Evolutionary conservation across 768 basidiomycete species (phyloP).

Genomic region (Agrocybe chaxingu): DNA sequence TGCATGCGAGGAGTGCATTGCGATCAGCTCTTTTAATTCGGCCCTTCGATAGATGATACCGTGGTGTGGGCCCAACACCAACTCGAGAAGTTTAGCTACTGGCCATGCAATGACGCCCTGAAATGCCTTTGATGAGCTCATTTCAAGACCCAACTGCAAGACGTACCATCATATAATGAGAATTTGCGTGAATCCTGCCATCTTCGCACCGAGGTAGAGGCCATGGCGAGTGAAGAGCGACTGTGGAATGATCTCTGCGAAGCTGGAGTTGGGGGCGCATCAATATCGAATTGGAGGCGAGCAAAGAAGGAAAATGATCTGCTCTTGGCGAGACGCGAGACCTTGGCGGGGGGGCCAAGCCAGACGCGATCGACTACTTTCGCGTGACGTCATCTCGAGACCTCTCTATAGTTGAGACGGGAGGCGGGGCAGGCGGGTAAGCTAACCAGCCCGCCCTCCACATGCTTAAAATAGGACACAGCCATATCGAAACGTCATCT

Average conservation of each 20-base stretch:
- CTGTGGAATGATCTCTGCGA: slow-evolving; percentile 90
- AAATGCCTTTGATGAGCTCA: slow-evolving; percentile 4
- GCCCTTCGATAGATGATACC: slow-evolving; percentile 88
- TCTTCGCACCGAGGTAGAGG: slow-evolving; percentile 83
- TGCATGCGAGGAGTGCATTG: slow-evolving; percentile 74
- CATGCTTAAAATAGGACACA: too few species aligned
- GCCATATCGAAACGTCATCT: too few species aligned
- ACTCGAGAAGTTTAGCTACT: slow-evolving; percentile 78
- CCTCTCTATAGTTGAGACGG: too few species aligned
- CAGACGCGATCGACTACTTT: not conserved
- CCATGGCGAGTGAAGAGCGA: slow-evolving; percentile 91
- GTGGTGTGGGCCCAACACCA: slow-evolving; percentile 76
- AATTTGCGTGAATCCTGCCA: slow-evolving; percentile 66
- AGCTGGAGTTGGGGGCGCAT: slow-evolving; percentile 39
- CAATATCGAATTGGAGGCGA: not conserved
- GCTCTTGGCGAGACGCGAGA: not conserved
- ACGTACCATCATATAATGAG: slow-evolving; percentile 71
- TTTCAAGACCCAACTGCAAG: not conserved
- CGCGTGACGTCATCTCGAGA: slow-evolving; percentile 27
- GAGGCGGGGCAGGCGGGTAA: too few species aligned
- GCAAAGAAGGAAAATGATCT: not conserved
- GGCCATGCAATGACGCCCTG: slow-evolving; percentile 82
- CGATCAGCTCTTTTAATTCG: slow-evolving; percentile 88
- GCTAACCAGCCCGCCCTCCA: too few species aligned
- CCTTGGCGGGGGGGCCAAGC: slow-evolving; percentile 4